Evolutionary conservation across 768 basidiomycete genomes (phyloP), one percentile per base, ranked within the genome.

Genomic region (Fomitopsis pulvina): DNA sequence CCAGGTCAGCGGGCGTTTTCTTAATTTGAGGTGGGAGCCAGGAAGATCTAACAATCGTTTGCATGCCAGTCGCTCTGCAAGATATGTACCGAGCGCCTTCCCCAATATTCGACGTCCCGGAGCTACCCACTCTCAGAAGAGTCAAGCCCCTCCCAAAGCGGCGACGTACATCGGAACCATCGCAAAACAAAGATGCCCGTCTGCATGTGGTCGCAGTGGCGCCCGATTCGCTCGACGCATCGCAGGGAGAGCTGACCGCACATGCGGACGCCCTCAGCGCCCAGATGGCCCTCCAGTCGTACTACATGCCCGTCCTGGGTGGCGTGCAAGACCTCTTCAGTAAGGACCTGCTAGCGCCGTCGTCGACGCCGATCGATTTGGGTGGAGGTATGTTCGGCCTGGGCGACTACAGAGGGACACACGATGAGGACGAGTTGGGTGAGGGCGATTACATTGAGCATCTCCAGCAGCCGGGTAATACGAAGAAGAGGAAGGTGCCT

Each of bases 401-500:
- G 37, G 56, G 43, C 40, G 53, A 52, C 39, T 41, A 22, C 14
- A 37, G 63, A 50, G 59, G 57, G 44, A 52, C 56, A 24, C 51
- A 41, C 26, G 47, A 49, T 7, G 78, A 77, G 32, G 79, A 81
- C 41, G 77, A 76, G 54, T 70, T 73, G 26, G 76, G 68, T 9
- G 81, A 79, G 54, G 79, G 73, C 20, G 86, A 85, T 60, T 82
- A 81, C 56, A 60, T 74, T 14, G 85, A 88, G 63, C 83, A 85
- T 57, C 66, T 83, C 26, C 81, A 78, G 53, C 87, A 88, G 55
- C 87, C 82, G 2, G 84, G 83, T 7, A 92, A 92, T 59, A 85
- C 87, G 42, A 92, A 92, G 78, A 92, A 92, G 70, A 75, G 89
- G 42, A 92, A 92, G 63, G 88, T 92, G 2, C 89, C 90, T 0